A percentile compares a stretch with the other conserved stretches of the same genome.
These are phyloP conservation scores for Cornus suecica DNA, from an alignment of 148 eudicot genomes.

Conservation along the genomic window DNA sequence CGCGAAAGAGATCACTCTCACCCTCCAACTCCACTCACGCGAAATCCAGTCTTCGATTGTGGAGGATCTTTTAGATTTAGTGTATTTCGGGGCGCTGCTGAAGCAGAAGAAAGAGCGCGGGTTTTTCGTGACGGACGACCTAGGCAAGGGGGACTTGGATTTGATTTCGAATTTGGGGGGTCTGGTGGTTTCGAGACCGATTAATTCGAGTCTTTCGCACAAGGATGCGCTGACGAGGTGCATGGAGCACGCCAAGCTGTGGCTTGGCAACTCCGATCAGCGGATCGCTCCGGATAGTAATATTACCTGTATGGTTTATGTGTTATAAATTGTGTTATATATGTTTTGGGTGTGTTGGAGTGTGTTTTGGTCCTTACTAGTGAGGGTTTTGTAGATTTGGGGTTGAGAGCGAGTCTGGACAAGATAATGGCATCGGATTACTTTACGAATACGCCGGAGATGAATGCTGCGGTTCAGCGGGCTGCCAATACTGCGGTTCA, in stretches of 20 bases:
- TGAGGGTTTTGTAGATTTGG: constrained; percentile 54
- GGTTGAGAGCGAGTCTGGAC: constrained; percentile 63
- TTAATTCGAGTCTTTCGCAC: constrained; percentile 65
- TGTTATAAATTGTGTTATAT: background rate
- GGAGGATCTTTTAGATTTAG: constrained; percentile 58
- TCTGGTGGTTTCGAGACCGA: constrained; percentile 59
- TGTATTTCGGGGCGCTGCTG: constrained; percentile 67
- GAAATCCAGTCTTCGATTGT: constrained; percentile 19
- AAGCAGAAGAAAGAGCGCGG: constrained; percentile 71
- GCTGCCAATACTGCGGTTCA: constrained; percentile 43
- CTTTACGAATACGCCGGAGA: constrained; percentile 66
- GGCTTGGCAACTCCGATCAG: constrained; percentile 60
- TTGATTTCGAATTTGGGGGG: constrained; percentile 59
- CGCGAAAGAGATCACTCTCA: constrained; percentile 48
- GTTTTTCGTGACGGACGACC: constrained; percentile 71
- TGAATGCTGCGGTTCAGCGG: constrained; percentile 70
- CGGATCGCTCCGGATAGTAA: constrained; percentile 40
- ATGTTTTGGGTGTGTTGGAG: background rate
- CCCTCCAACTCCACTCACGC: constrained; percentile 11
- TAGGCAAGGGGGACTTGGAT: constrained; percentile 74
- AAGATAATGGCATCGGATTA: constrained; percentile 83
- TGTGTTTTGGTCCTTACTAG: background rate
- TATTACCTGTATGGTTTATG: constrained; percentile 53
- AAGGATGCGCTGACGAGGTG: constrained; percentile 60
- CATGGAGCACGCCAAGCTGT: constrained; percentile 57